phyloP scores from a whole-genome alignment of 495 filamentous ascomycete species.

The Hypoxylon cercidicola region DNA sequence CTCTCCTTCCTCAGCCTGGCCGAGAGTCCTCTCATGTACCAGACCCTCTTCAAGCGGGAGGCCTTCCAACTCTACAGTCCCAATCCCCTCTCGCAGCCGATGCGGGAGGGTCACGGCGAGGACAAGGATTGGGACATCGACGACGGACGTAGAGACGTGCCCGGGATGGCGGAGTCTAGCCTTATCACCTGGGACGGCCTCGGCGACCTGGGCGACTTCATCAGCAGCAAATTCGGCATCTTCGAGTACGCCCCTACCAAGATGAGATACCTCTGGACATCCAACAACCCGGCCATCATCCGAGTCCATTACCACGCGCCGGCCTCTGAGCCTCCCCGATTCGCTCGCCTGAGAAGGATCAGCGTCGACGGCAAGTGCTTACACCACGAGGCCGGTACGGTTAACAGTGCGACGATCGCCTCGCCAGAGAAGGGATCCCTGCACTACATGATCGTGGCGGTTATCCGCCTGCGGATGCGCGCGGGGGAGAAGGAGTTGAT shows the following conservation, averaged over 20 bases:
- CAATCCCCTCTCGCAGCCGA: not conserved
- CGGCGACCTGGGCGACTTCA: not conserved
- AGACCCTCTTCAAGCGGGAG: not conserved
- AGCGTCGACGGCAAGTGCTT: not conserved
- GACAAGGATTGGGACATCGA: not conserved
- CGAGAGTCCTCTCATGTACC: not conserved
- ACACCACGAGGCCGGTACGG: no score
- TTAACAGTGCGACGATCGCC: not conserved
- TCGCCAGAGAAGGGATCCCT: not conserved
- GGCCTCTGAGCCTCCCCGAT: not conserved
- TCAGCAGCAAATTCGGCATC: not conserved
- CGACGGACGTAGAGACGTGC: not conserved
- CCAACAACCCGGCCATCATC: not conserved
- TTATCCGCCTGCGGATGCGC: not conserved
- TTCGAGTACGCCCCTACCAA: not conserved
- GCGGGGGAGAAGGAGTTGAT: not conserved
- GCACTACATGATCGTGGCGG: not conserved
- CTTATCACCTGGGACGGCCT: not conserved
- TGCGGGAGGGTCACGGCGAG: no score
- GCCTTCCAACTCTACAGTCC: slow-evolving; percentile 1
- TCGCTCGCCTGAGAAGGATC: not conserved
- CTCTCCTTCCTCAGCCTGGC: not conserved
- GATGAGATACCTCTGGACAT: not conserved
- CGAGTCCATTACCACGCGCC: not conserved
- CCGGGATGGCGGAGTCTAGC: not conserved